Evolutionary conservation across 1,284 basidiomycete species (phyloP), one percentile per base, ranked within the genome.

Genomic region (Schizophyllum commune): DNA sequence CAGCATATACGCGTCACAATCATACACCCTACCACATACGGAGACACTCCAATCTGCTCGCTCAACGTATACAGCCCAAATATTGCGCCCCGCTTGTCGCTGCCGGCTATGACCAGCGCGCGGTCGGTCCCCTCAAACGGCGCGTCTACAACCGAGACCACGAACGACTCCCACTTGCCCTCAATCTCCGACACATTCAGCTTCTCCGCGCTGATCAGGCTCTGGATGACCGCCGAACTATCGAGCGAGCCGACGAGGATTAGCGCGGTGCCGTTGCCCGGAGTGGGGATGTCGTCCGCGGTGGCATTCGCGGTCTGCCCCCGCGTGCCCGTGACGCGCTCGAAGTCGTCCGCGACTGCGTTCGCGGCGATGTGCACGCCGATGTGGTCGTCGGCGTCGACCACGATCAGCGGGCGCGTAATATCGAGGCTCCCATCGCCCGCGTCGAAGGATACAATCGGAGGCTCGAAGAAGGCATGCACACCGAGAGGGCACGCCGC

Each of bases 41-140:
- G 8, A 72, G 78, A 61, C 11, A 62, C 62, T 78, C 87, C 88
- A 68, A 88, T 83, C 66, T 89, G 86, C 69, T 89, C 88, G 8
- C 85, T 85, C 60, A 86, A 82, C 65, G 88, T 85, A 68, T 90
- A 90, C 34, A 89, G 66, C 2, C 80, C 86, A 66, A 78, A 90
- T 22, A 89, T 86, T 0, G 86, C 83, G 32, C 85, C 86, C 56
- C 86, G 72, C 70, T 83, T 86, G 72, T 89, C 86, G 0, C 83
- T 75, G 5, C 86, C 87, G 62, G 84, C 79, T 56, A 90, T 79
- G 33, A 89, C 82, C 70, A 87, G 84, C 20, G 84, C 86, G 61
- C 77, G 81, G 32, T 74, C 71, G 27, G 87, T 74, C 4, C 84
- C 85, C 27, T 81, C 80, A 4, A 87, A 72, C 9, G 85, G 85